These are phyloP conservation scores for Rhododendron mucronatum DNA, from an alignment of 148 eudicot genomes.

Conservation along the genomic window DNA sequence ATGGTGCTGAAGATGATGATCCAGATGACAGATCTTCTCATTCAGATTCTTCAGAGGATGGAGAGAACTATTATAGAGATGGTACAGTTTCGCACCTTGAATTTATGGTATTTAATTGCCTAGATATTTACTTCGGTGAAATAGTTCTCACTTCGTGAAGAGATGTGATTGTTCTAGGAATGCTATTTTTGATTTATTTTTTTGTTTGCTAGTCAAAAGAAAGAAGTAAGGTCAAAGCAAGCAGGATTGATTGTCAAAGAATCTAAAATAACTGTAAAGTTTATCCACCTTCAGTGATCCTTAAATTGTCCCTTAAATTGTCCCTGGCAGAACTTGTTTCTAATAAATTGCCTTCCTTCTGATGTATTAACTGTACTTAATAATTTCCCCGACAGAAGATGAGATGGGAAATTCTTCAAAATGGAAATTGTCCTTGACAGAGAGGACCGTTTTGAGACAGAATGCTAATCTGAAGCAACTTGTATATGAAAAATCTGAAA, in stretches of 20 bases:
- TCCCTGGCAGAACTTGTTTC: not conserved
- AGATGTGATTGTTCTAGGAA: not conserved
- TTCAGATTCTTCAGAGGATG: slow-evolving; percentile 40
- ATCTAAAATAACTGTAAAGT: not conserved
- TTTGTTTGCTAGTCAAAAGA: not conserved
- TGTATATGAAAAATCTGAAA: slow-evolving; percentile 60
- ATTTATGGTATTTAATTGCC: not conserved
- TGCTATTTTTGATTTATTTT: not conserved
- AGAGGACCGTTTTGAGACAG: slow-evolving; percentile 47
- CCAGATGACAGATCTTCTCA: slow-evolving; percentile 24
- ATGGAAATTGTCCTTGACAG: slow-evolving; percentile 77
- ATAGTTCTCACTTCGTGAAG: not conserved
- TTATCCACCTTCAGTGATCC: not conserved
- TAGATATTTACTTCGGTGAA: not conserved
- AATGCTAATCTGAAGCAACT: slow-evolving; percentile 72
- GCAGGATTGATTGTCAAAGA: slow-evolving; percentile 3
- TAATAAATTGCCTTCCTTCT: not conserved
- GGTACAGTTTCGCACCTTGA: slow-evolving; percentile 22
- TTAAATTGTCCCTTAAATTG: no score
- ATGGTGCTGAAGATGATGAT: slow-evolving; percentile 35
- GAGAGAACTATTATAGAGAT: slow-evolving; percentile 30
- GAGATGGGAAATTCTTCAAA: slow-evolving; percentile 71
- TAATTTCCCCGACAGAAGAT: slow-evolving; percentile 29
- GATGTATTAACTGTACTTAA: not conserved
- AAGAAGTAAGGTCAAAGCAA: not conserved